Percentiles rank a stretch among this genome's conserved stretches.
These are phyloP conservation scores for Delitschia confertaspora DNA, from an alignment of 495 filamentous ascomycete species.

Conservation along the genomic window DNA sequence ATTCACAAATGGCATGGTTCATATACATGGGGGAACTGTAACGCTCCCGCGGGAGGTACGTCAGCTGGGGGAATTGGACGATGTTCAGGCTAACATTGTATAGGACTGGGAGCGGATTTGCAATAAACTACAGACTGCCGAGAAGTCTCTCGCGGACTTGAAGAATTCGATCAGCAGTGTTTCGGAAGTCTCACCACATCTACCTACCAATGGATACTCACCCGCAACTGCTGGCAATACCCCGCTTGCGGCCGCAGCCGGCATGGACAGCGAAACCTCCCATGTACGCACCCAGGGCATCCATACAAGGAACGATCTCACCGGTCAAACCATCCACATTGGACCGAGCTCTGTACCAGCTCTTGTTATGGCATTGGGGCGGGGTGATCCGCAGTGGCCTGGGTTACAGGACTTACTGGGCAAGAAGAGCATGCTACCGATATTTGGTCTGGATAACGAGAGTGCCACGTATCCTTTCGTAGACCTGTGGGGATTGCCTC, in stretches of 20 bases:
- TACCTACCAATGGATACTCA: constrained; percentile 20
- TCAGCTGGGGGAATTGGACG: background rate
- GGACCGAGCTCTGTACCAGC: constrained; percentile 52
- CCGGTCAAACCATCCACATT: constrained; percentile 49
- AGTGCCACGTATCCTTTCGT: constrained; percentile 72
- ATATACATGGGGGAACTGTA: constrained; percentile 27
- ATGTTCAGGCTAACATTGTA: constrained; percentile 1
- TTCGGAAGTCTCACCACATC: constrained; percentile 19
- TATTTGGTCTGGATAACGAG: constrained; percentile 74
- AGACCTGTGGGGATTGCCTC: constrained; percentile 49
- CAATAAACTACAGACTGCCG: constrained; percentile 34
- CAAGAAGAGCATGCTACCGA: constrained; percentile 63
- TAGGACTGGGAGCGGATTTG: constrained; percentile 35
- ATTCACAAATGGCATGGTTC: constrained; percentile 28
- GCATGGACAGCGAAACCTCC: constrained; percentile 20
- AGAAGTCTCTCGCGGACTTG: constrained; percentile 32
- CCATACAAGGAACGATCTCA: constrained; percentile 46
- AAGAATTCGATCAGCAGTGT: constrained; percentile 29
- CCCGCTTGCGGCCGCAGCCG: constrained; percentile 19
- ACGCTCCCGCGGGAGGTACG: constrained; percentile 29
- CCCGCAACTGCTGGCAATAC: constrained; percentile 24
- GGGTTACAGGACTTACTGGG: constrained; percentile 48
- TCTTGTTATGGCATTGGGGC: constrained; percentile 56
- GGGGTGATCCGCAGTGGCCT: constrained; percentile 45
- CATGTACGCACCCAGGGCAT: constrained; percentile 36